Evolutionary conservation across 2,329 filamentous ascomycete species (phyloP), one percentile per base, ranked within the genome.

Genomic region (Claviceps paspali): DNA sequence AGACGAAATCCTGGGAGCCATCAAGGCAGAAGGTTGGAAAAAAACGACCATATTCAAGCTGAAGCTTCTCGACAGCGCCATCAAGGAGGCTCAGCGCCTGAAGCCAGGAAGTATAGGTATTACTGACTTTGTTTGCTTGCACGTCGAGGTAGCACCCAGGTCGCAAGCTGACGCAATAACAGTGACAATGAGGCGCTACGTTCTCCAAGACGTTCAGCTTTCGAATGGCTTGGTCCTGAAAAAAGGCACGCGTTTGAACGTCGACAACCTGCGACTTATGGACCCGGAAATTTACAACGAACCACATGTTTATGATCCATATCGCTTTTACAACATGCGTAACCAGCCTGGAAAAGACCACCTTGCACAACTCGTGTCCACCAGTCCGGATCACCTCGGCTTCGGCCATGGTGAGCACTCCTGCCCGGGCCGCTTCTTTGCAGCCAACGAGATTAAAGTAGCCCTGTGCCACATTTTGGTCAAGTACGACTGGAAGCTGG

Each of bases 51-150:
- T 71, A 0, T 52, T 53, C n/a, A 52, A 57, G 9, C 52, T 71
- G 35, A 58, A 65, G 44, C 56, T 63, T 0, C 54, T 65, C 24
- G 68, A 71, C 47, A 68, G 64, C 30, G 60, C 62, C 3, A 60
- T 72, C 23, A 65, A 67, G 29, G 67, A 72, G 46, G 63, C 60
- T 21, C 63, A 68, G 52, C 60, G 68, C 1, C 27, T 63, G 3
- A 61, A 60, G 40, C 56, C 60, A 21, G 35, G 18, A 2, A 36
- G 18, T 8, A 29, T 36, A 15, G 34, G 34, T 36, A n/a, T n/a
- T n/a, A n/a, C n/a, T n/a, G n/a, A n/a, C n/a, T n/a, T n/a, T n/a
- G n/a, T n/a, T n/a, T n/a, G n/a, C n/a, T n/a, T n/a, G n/a, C n/a
- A n/a, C n/a, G n/a, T n/a, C n/a, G n/a, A n/a, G n/a, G n/a, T n/a